Evolutionary conservation across 78 protist species (phyloP), one percentile per base, ranked within the genome.

Genomic region (Polysphondylium violaceum): DNA sequence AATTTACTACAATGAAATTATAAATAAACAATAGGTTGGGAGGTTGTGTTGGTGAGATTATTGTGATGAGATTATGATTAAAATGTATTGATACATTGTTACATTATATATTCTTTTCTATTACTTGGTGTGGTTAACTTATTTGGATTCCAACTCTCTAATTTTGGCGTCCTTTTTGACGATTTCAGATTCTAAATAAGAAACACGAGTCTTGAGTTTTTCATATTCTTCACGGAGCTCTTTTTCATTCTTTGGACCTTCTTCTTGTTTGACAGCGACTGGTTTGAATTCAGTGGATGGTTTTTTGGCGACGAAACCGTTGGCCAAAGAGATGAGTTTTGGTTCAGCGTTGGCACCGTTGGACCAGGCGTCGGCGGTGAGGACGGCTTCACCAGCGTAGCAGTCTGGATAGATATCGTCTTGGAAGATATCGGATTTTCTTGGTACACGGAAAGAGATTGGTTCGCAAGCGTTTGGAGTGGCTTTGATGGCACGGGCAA

Each of bases 381-480:
- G 74, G 50, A 94, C 38, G 40, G 99, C 76, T 58, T 86, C 78
- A 83, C 96, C 97, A 9, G 95, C 94, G 40, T n/a, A 51, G 86
- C 97, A 86, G 40, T 87, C 96, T 68, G 99, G 99, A 93, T 55
- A 98, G 83, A 98, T 7, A 79, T 98, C 99, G 23, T 94, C 98
- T 86, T 97, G 98, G 95, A 98, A 98, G 75, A 69, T 53, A 51
- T 96, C 98, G 36, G 95, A 77, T 86, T 97, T 97, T 71, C 99
- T 96, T 50, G 98, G 99, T 25, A 96, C 97, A 19, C 65, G 40
- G 86, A 97, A 94, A 16, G 95, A 60, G 87, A 98, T 94, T 60
- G 98, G 98, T 85, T 97, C 98, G 68, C 96, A 81, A 31, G 72
- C 4, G 86, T 23, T 63, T 50, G 95, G 51, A 65, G 72, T 51